These are phyloP conservation scores for Tolypocladium album DNA, from an alignment of 2,329 filamentous ascomycete species.

Conservation along the genomic window DNA sequence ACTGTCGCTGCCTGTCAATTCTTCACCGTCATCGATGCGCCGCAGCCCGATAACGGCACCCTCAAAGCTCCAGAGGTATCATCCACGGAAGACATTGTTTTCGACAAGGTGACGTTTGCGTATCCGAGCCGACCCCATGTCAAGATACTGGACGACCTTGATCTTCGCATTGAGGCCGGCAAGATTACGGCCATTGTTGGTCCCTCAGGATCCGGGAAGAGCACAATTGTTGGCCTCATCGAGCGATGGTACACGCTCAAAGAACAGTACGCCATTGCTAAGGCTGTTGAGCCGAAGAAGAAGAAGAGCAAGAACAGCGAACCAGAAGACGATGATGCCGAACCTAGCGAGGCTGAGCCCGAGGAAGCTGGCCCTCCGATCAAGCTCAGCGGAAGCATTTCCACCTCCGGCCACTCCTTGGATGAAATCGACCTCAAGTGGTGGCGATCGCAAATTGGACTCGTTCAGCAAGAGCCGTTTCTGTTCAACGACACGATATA, in stretches of 20 bases:
- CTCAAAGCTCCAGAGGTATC: constrained; percentile 25
- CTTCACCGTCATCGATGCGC: constrained; percentile 42
- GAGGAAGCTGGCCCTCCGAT: constrained; percentile 31
- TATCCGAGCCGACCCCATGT: constrained; percentile 58
- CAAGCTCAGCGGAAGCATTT: constrained; percentile 34
- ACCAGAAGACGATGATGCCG: constrained; percentile 14
- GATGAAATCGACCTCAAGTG: constrained; percentile 50
- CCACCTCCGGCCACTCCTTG: constrained; percentile 41
- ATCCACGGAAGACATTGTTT: constrained; percentile 28
- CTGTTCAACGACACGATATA: constrained; percentile 57
- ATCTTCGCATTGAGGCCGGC: constrained; percentile 47
- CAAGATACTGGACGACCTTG: constrained; percentile 50
- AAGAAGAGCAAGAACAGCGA: constrained; percentile 28
- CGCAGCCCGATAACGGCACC: constrained; percentile 22
- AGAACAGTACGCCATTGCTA: constrained; percentile 39
- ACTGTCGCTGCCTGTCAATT: constrained; percentile 48
- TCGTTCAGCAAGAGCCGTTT: constrained; percentile 60
- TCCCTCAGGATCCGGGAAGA: constrained; percentile 63
- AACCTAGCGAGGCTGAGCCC: constrained; percentile 17
- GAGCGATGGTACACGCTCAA: constrained; percentile 61
- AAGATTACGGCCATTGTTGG: constrained; percentile 67
- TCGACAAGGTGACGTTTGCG: constrained; percentile 58
- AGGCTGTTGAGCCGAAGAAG: constrained; percentile 35
- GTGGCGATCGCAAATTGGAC: constrained; percentile 51
- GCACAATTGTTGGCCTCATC: constrained; percentile 60